These are phyloP conservation scores for Umbelopsis sp. DNA, from an alignment of 192 early-diverging fungal species.

Conservation along the genomic window DNA sequence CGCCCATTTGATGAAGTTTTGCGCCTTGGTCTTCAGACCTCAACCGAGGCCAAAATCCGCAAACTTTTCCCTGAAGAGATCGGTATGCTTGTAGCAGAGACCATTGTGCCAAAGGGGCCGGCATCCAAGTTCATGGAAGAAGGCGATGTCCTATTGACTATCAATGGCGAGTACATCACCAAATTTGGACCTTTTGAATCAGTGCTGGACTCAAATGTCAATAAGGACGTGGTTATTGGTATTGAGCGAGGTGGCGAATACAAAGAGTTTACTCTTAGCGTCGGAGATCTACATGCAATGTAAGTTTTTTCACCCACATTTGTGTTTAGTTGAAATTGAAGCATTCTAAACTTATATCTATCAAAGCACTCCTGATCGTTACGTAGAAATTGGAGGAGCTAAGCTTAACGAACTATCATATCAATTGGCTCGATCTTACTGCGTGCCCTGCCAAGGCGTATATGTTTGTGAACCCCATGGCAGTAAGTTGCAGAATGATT, in stretches of 20 bases:
- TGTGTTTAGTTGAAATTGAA: not conserved
- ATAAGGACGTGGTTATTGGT: slow-evolving; percentile 53
- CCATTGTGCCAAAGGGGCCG: slow-evolving; percentile 74
- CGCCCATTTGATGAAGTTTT: slow-evolving; percentile 80
- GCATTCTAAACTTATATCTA: slow-evolving; percentile 57
- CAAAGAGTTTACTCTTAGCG: slow-evolving; percentile 57
- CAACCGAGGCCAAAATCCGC: slow-evolving; percentile 67
- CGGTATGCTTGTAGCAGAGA: slow-evolving; percentile 80
- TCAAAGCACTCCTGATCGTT: slow-evolving; percentile 74
- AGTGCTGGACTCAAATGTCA: slow-evolving; percentile 71
- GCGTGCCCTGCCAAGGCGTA: slow-evolving; percentile 75
- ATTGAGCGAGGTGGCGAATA: slow-evolving; percentile 78
- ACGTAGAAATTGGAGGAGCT: slow-evolving; percentile 84
- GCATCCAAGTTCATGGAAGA: slow-evolving; percentile 69
- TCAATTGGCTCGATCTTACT: slow-evolving; percentile 70
- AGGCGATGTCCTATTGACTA: slow-evolving; percentile 72
- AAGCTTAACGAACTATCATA: slow-evolving; percentile 75
- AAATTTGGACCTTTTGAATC: slow-evolving; percentile 80
- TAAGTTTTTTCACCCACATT: not conserved
- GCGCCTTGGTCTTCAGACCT: slow-evolving; percentile 63
- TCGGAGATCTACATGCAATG: slow-evolving; percentile 78
- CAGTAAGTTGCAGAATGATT: slow-evolving; percentile 30
- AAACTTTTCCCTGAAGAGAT: slow-evolving; percentile 65
- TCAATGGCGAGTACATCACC: slow-evolving; percentile 76
- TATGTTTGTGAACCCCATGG: slow-evolving; percentile 69